Evolutionary conservation across 2,329 filamentous ascomycete genomes (phyloP), one percentile per base, ranked within the genome.

Genomic region (Pleoardoris graminearum): DNA sequence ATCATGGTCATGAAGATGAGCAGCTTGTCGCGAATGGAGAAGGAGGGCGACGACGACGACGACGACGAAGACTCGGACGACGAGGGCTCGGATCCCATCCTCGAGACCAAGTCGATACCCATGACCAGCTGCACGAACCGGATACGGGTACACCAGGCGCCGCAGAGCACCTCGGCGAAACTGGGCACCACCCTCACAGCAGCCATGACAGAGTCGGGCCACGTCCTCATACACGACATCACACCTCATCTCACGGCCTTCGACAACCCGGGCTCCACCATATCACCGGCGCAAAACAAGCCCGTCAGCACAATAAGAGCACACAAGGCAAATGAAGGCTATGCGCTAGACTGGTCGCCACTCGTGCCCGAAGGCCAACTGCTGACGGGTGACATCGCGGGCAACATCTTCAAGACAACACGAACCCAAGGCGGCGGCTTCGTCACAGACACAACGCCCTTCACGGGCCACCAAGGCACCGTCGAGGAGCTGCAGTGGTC

Each of bases 401-500:
- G 94, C 53, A 80, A 88, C 55, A 97, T 99, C 70, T 97, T 91
- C 75, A 81, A 87, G 54, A 97, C 93, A 1, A 91, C 90, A 7
- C 83, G 90, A 51, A 92, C 88, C 45, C 90, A 94, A 68, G 91
- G 90, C 53, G 94, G 92, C 47, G 89, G 89, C 57, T 97, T 91
- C 82, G 87, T 90, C 16, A 96, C 91, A 4, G 92, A 97, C 72
- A 89, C 84, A 11, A 84, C 89, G 37, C 80, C 93, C 1, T 96
- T 95, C 76, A 84, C 84, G 19, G 93, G 92, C 45, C 94, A 99
- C 78, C 83, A 82, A 7, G 85, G 86, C 68, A 93, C 89, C 46
- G 86, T 99, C 14, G 94, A 99, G 78, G 94, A 99, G 71, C 80
- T 99, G 22, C 93, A 97, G 75, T 99, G 94, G 94, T 96, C 90